Percentiles rank a stretch among this genome's conserved stretches.
phyloP scores from a whole-genome alignment of 495 filamentous ascomycete genomes.

The Podospora pseudopauciseta region DNA sequence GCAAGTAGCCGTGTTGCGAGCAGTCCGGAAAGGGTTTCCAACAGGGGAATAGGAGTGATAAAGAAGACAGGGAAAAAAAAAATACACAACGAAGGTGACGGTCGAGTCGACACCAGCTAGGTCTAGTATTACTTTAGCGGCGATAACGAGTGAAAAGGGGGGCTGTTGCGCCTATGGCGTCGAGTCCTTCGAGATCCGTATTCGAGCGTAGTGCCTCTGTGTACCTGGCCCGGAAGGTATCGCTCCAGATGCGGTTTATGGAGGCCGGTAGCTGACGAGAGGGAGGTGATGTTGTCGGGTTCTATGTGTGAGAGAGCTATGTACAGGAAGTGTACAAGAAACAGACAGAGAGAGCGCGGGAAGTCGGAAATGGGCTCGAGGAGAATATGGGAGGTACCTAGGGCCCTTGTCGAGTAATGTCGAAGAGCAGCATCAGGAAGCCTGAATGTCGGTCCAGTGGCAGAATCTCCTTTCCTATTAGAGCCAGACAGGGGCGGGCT shows the following conservation, averaged over 20 bases:
- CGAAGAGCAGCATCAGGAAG: background rate
- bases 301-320: background rate
- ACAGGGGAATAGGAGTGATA: background rate
- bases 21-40: conserved; percentile 5
- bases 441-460: background rate
- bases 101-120: background rate
- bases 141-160: conserved; percentile 4
- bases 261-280: background rate
- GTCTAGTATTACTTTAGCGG: conserved; percentile 3
- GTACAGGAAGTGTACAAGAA: background rate
- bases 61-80: background rate
- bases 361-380: background rate
- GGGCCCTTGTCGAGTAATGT: conserved; percentile 3
- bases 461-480: background rate
- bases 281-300: background rate
- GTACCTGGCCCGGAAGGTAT: background rate
- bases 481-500: background rate
- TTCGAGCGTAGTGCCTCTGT: background rate
- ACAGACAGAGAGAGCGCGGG: conserved; percentile 4
- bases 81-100: background rate
- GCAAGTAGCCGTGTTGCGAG: conserved; percentile 8
- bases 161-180: background rate
- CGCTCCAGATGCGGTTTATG: background rate
- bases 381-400: background rate
- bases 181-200: background rate